Conservation (phyloP, 164 flowering plant genomes). For the Macadamia tetraphylla region DNA sequence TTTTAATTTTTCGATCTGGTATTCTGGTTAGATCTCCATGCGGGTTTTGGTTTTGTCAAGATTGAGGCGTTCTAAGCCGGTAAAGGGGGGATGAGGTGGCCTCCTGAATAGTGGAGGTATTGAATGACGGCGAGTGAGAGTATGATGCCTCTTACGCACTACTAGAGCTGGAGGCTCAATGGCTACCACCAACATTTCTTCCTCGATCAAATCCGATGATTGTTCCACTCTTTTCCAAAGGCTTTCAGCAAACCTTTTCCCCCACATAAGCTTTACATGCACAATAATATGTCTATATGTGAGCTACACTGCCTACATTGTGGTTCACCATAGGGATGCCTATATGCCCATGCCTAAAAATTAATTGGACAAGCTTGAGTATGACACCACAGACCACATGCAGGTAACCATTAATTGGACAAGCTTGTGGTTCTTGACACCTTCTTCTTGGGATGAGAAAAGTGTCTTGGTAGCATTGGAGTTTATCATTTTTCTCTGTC, state of each 20-base stretch:
- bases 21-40: background rate
- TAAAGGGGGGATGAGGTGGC: slow-evolving; percentile 7
- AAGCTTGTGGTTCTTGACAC: too few species aligned
- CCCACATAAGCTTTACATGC: slow-evolving; percentile 21
- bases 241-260: slow-evolving; percentile 25
- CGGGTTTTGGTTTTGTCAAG: background rate
- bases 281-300: background rate
- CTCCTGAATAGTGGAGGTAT: slow-evolving; percentile 6
- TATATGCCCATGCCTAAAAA: too few species aligned
- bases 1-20: too few species aligned
- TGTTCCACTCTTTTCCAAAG: slow-evolving; percentile 34
- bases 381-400: too few species aligned
- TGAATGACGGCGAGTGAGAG: slow-evolving; percentile 15
- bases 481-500: too few species aligned
- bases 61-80: slow-evolving; percentile 3
- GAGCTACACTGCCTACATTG: too few species aligned
- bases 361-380: too few species aligned
- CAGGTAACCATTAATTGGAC: too few species aligned
- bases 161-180: slow-evolving; percentile 24
- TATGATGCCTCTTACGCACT: slow-evolving; percentile 52
- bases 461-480: too few species aligned
- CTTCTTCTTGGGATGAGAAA: too few species aligned
- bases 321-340: too few species aligned
- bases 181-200: slow-evolving; percentile 14
- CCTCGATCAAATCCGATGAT: slow-evolving; percentile 16